Evolutionary conservation across 1,284 basidiomycete species (phyloP).

Genomic region (Trichosporon faecale): DNA sequence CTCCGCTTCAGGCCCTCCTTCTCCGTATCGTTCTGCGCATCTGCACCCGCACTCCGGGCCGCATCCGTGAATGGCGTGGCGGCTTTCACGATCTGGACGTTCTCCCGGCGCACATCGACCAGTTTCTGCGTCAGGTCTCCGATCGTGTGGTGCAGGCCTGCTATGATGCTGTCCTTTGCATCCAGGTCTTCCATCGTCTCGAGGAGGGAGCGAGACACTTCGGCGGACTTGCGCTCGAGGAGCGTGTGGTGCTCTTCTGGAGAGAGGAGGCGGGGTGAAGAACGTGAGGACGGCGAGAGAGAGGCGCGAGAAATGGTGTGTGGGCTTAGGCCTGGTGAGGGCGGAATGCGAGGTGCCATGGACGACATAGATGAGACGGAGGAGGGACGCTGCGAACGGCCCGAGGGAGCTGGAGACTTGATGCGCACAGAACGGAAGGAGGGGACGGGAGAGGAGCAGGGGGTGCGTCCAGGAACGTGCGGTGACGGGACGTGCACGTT

Average conservation of each 20-base stretch:
- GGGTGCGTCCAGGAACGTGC: neutral
- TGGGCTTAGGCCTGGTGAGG: neutral
- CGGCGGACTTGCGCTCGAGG: neutral
- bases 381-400: neutral
- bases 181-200: neutral
- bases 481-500: neutral
- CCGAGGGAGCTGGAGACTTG: neutral
- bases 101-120: neutral
- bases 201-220: neutral
- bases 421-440: neutral
- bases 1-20: neutral
- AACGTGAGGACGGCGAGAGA: too few species aligned
- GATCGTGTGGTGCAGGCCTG: neutral
- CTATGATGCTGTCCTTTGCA: neutral
- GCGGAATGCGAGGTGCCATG: neutral
- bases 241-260: neutral
- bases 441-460: neutral
- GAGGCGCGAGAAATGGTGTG: neutral
- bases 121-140: constrained; percentile 4
- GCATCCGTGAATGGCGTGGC: neutral
- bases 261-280: neutral
- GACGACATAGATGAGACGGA: neutral
- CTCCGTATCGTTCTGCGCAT: neutral
- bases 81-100: neutral
- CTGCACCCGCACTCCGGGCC: neutral